phyloP scores from a whole-genome alignment of 345 rosid genomes.

The Aquilaria yunnanensis region DNA sequence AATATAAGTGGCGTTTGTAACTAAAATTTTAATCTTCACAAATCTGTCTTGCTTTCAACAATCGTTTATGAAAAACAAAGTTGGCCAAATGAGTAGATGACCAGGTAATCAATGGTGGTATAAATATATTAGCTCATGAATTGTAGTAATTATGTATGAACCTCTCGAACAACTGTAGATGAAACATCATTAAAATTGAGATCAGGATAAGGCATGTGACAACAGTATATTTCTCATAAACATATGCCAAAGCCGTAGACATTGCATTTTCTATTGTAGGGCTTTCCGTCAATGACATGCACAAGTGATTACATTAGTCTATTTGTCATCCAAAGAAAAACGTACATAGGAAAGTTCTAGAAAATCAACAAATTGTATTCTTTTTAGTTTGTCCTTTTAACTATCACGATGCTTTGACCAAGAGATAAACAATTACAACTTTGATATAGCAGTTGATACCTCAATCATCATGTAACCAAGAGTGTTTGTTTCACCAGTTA shows the following conservation, averaged over 20 bases:
- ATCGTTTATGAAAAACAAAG: no score
- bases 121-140: no score
- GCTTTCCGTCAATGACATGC: slow-evolving; percentile 79
- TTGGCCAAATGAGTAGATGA: no score
- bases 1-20: no score
- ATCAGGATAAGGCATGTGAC: slow-evolving; percentile 77
- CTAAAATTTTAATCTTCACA: no score
- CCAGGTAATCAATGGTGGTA: no score
- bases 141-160: slow-evolving; percentile 9
- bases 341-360: no score
- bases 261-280: slow-evolving; percentile 75
- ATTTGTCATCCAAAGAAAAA: not conserved
- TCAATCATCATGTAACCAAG: slow-evolving; percentile 88
- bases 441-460: slow-evolving; percentile 31
- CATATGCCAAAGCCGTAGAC: slow-evolving; percentile 86
- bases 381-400: not conserved
- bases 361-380: no score
- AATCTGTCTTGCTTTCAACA: no score
- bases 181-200: slow-evolving; percentile 70
- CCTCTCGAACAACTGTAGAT: slow-evolving; percentile 71
- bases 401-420: not conserved
- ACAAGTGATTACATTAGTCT: slow-evolving; percentile 13
- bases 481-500: slow-evolving; percentile 89
- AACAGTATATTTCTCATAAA: slow-evolving; percentile 84
- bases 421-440: not conserved